Conservation (phyloP, 1,284 basidiomycete species). For the Cutaneotrichosporon sp. region DNA sequence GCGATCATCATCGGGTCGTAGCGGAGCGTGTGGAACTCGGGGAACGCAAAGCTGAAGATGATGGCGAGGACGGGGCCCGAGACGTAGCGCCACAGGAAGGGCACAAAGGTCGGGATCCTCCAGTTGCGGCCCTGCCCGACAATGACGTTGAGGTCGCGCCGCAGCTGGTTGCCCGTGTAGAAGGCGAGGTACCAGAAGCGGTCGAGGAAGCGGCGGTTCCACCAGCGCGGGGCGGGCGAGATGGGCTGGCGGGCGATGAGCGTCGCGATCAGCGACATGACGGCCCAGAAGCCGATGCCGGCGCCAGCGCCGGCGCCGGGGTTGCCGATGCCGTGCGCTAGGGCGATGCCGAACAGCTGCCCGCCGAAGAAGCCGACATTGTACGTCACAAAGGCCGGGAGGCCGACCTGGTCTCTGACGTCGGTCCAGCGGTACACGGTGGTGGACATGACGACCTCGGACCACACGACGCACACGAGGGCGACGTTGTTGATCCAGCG, state of each 20-base stretch:
- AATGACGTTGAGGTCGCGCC: slow-evolving; percentile 31
- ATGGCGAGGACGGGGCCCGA: slow-evolving; percentile 30
- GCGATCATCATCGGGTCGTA: slow-evolving; percentile 33
- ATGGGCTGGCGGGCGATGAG: slow-evolving; percentile 15
- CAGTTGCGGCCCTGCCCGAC: slow-evolving; percentile 28
- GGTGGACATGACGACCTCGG: slow-evolving; percentile 25
- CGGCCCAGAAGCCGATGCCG: slow-evolving; percentile 23
- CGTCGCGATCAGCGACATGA: slow-evolving; percentile 17
- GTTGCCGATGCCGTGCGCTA: slow-evolving; percentile 23
- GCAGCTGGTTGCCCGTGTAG: slow-evolving; percentile 32
- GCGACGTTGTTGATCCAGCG: slow-evolving; percentile 32
- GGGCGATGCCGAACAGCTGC: slow-evolving; percentile 25
- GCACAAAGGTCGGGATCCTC: slow-evolving; percentile 29
- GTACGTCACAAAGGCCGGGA: slow-evolving; percentile 21
- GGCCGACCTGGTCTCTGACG: slow-evolving; percentile 22
- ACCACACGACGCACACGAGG: slow-evolving; percentile 30
- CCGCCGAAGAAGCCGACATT: slow-evolving; percentile 26
- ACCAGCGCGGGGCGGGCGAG: slow-evolving; percentile 8
- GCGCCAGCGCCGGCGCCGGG: slow-evolving; percentile 27
- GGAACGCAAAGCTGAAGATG: slow-evolving; percentile 30
- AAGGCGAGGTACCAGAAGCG: slow-evolving; percentile 33
- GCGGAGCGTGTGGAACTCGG: slow-evolving; percentile 29
- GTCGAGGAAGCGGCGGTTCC: slow-evolving; percentile 12
- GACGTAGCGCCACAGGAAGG: slow-evolving; percentile 30
- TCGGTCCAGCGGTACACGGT: slow-evolving; percentile 29